Percentiles rank a stretch among this genome's conserved stretches.
Evolutionary conservation across 345 rosid genomes (phyloP).

Genomic region (Xanthoceras sorbifolium): DNA sequence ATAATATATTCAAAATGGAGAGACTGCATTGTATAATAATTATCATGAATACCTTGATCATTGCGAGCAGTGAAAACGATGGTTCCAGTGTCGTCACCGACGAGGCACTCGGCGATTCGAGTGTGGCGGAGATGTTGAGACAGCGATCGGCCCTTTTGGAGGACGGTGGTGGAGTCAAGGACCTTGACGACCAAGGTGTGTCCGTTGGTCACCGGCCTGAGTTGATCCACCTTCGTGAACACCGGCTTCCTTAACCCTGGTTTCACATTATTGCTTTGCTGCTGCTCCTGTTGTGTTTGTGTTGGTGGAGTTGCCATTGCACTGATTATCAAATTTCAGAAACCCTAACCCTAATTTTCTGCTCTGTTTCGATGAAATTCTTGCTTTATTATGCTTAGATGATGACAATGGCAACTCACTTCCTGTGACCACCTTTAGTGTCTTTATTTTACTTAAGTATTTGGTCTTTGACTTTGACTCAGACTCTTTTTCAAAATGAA

Average conservation of each 20-base stretch:
- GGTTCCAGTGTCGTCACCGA: conserved; percentile 51
- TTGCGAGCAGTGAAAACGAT: conserved; percentile 48
- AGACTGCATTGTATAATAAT: neutral
- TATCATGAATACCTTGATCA: conserved; percentile 35
- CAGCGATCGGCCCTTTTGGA: conserved; percentile 37
- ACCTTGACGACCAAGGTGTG: conserved; percentile 45
- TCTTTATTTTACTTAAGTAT: too few species aligned
- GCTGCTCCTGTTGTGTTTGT: neutral
- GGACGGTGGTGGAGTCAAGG: conserved; percentile 31
- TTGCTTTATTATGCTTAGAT: too few species aligned
- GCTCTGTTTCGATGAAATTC: too few species aligned
- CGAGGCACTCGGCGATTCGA: conserved; percentile 49
- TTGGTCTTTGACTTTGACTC: too few species aligned
- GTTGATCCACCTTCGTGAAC: conserved; percentile 48
- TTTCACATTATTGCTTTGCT: conserved; percentile 16
- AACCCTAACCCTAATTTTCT: conserved; percentile 22
- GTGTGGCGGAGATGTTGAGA: conserved; percentile 35
- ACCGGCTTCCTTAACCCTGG: conserved; percentile 45
- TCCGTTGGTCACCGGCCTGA: conserved; percentile 47
- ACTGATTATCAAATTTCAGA: neutral
- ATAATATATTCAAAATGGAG: neutral
- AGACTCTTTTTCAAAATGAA: too few species aligned
- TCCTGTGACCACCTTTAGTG: too few species aligned
- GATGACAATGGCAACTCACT: too few species aligned
- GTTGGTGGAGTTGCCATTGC: conserved; percentile 22